phyloP scores from a whole-genome alignment of 148 eudicot genomes.

The Camellia granthamiana region DNA sequence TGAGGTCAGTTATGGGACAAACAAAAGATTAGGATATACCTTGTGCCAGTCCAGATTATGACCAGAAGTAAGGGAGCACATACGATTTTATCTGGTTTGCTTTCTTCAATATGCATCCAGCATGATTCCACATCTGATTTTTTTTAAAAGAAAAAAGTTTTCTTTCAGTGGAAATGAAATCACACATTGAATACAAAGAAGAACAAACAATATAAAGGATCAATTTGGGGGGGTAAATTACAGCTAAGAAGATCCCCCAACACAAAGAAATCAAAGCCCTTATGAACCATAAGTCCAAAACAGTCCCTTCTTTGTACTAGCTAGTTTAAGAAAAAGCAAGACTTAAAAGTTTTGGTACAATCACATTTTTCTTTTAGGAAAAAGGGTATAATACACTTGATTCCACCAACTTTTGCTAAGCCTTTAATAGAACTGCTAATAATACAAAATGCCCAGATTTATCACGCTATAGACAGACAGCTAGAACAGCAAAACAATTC shows the following conservation, averaged over 20 bases:
- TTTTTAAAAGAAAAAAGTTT: slow-evolving; percentile 18
- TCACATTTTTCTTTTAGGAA: neutral
- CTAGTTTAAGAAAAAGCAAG: neutral
- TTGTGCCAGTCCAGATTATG: slow-evolving; percentile 2
- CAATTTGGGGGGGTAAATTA: neutral
- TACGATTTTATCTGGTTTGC: slow-evolving; percentile 87
- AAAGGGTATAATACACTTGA: neutral
- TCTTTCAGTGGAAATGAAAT: neutral
- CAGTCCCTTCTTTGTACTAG: neutral
- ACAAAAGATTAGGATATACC: neutral
- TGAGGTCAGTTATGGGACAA: slow-evolving; percentile 12
- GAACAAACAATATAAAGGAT: neutral
- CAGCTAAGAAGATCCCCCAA: neutral
- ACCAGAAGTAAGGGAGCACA: slow-evolving; percentile 21
- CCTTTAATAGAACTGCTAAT: neutral
- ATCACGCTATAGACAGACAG: neutral
- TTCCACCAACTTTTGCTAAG: neutral
- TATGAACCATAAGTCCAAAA: neutral
- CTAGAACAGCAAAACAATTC: neutral
- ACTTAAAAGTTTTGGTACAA: neutral
- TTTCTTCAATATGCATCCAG: slow-evolving; percentile 74
- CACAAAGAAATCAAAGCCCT: neutral
- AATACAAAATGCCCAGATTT: neutral
- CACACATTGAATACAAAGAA: neutral
- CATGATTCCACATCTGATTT: slow-evolving; percentile 96